Evolutionary conservation across 495 filamentous ascomycete species (phyloP).

Genomic region (Elasticomyces elasticus): DNA sequence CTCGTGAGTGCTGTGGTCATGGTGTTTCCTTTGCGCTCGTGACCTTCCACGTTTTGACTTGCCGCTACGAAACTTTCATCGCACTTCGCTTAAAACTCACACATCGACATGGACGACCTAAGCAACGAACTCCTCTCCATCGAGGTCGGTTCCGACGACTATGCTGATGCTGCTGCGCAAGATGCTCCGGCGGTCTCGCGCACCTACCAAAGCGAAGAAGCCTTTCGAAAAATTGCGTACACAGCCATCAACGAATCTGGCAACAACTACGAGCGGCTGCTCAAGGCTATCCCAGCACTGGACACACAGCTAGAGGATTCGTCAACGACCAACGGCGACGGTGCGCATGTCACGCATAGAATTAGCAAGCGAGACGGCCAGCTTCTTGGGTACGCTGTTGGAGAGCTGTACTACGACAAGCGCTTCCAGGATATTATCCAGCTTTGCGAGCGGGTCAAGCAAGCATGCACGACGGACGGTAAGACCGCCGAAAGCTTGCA

Average conservation of each 20-base stretch:
- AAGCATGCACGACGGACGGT: slow-evolving; percentile 5
- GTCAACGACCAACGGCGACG: not conserved
- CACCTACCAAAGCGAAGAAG: slow-evolving; percentile 14
- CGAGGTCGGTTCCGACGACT: slow-evolving; percentile 16
- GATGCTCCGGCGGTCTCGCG: slow-evolving; percentile 7
- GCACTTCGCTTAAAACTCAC: too few relatives aligned
- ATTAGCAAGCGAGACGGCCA: slow-evolving; percentile 17
- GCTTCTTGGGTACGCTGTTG: slow-evolving; percentile 17
- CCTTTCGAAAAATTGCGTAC: slow-evolving; percentile 10
- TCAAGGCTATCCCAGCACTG: slow-evolving; percentile 7
- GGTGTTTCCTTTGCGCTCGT: too few relatives aligned
- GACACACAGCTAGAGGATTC: not conserved
- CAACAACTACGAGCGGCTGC: slow-evolving; percentile 4
- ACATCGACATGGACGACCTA: slow-evolving; percentile 6
- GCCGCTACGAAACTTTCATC: too few relatives aligned
- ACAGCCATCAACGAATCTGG: slow-evolving; percentile 9
- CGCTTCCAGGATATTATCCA: slow-evolving; percentile 3
- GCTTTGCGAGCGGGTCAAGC: slow-evolving; percentile 8
- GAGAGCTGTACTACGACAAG: slow-evolving; percentile 19
- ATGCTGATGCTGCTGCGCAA: slow-evolving; percentile 13
- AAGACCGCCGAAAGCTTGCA: slow-evolving; percentile 5
- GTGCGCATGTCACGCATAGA: not conserved
- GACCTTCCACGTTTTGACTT: too few relatives aligned
- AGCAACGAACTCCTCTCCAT: slow-evolving; percentile 11
- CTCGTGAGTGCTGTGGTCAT: too few relatives aligned